Evolutionary conservation across 352 stramenopile genomes (phyloP), one percentile per base, ranked within the genome.

Genomic region (Pythium phragmiticola): DNA sequence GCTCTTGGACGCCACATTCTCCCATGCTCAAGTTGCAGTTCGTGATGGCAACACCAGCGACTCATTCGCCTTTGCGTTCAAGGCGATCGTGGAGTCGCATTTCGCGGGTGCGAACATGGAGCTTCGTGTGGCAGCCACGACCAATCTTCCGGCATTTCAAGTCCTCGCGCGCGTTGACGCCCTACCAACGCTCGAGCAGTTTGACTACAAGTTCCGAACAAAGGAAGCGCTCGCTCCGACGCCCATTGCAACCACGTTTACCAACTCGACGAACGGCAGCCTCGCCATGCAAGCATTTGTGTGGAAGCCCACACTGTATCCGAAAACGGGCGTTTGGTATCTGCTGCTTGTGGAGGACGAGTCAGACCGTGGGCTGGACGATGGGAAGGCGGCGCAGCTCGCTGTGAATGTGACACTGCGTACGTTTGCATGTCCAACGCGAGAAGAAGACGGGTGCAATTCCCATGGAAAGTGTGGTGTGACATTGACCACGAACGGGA

Each of bases 391-490:
- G 6, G 16, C 7, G 9, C n/a, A 3, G 4, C 19, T 39, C 13
- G 53, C 46, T 19, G 45, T 63, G 7, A 68, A 74, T 17, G 13
- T 74, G 6, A 49, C 66, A 8, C 36, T 78, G 26, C 37, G 45
- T 4, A 76, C 39, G 4, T 61, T 63, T 42, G 68, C 59, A 2
- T 78, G 72, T 37, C 46, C 57, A 9, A 8, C 45, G 11, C 34
- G 50, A 2, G 57, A 62, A 11, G 26, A 59, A 14, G 49, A 60
- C 30, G 41, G 19, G 14, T 78, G 72, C 57, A 74, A 28, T 42
- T 52, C 52, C 17, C 60, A 73, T 39, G 72, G 72, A 30, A 64
- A 50, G 3, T 78, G 72, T 28, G 4, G 28, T 17, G 45, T 74
- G 26, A 53, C 57, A 13, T 30, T 63, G 1, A 65, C 49, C 23